These are phyloP conservation scores for Colletotrichum sp. DNA, from an alignment of 2,329 filamentous ascomycete species.

Conservation along the genomic window DNA sequence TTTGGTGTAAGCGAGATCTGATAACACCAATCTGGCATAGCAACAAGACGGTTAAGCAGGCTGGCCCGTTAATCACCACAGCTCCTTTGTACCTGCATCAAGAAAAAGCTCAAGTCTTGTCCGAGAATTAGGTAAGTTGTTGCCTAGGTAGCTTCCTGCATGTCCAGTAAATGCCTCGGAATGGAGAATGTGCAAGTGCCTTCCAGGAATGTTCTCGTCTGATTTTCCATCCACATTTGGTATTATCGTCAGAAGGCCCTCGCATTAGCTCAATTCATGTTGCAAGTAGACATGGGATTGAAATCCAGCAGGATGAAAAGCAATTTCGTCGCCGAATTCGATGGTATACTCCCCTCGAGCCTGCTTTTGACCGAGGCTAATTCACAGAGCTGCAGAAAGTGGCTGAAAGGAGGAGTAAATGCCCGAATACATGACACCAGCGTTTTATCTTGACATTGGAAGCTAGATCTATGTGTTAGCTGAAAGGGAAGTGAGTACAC, in stretches of 20 bases:
- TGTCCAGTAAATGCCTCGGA: background rate
- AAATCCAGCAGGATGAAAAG: background rate
- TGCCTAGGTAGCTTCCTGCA: background rate
- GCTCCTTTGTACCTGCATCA: background rate
- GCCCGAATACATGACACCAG: background rate
- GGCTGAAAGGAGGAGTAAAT: background rate
- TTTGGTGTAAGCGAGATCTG: background rate
- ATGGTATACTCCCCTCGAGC: background rate
- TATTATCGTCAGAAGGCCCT: background rate
- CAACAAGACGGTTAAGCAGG: background rate
- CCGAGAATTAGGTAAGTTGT: background rate
- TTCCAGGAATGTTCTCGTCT: background rate
- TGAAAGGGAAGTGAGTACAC: background rate
- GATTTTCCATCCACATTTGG: background rate
- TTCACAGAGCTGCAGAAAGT: background rate
- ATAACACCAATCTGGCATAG: background rate
- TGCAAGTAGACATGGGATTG: background rate
- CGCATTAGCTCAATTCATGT: background rate
- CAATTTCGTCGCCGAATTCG: background rate
- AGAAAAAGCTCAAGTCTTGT: background rate
- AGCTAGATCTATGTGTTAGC: background rate
- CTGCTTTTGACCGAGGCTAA: background rate
- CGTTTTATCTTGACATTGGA: background rate
- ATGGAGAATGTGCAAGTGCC: background rate
- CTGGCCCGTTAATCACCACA: background rate